Conservation (phyloP, 1,284 basidiomycete genomes). For the Meira miltonrushii region DNA sequence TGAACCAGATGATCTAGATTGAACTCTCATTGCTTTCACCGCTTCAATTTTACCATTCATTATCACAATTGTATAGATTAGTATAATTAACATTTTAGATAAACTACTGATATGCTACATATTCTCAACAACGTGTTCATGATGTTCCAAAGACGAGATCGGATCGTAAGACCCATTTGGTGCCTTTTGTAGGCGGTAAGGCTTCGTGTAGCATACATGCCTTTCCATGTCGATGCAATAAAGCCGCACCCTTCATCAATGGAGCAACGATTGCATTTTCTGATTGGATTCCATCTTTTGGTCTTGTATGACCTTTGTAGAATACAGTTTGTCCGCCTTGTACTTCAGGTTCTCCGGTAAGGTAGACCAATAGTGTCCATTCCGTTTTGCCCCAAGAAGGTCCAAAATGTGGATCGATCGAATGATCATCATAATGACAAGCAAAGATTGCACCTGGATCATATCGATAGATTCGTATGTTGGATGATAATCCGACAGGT, state of each 20-base stretch:
- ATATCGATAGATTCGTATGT: slow-evolving; percentile 63
- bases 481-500: slow-evolving; percentile 47
- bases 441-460: slow-evolving; percentile 65
- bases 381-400: slow-evolving; percentile 56
- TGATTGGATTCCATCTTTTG: slow-evolving; percentile 4
- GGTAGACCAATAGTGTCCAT: slow-evolving; percentile 75
- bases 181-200: slow-evolving; percentile 9
- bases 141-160: slow-evolving; percentile 12
- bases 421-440: slow-evolving; percentile 70
- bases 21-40: background rate
- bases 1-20: slow-evolving; percentile 4
- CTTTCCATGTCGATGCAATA: slow-evolving; percentile 17
- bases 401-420: slow-evolving; percentile 53
- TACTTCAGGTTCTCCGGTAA: slow-evolving; percentile 67
- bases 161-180: slow-evolving; percentile 14
- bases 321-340: slow-evolving; percentile 75
- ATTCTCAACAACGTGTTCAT: background rate
- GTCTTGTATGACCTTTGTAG: slow-evolving; percentile 58
- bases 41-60: background rate
- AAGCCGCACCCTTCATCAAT: slow-evolving; percentile 61
- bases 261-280: slow-evolving; percentile 60
- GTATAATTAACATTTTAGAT: background rate
- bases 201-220: slow-evolving; percentile 16
- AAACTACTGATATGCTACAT: too few species aligned
- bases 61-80: background rate